Percentiles rank a stretch among this genome's conserved stretches.
Evolutionary conservation across 2,329 filamentous ascomycete genomes (phyloP).

Genomic region (Penicillium nordicum): DNA sequence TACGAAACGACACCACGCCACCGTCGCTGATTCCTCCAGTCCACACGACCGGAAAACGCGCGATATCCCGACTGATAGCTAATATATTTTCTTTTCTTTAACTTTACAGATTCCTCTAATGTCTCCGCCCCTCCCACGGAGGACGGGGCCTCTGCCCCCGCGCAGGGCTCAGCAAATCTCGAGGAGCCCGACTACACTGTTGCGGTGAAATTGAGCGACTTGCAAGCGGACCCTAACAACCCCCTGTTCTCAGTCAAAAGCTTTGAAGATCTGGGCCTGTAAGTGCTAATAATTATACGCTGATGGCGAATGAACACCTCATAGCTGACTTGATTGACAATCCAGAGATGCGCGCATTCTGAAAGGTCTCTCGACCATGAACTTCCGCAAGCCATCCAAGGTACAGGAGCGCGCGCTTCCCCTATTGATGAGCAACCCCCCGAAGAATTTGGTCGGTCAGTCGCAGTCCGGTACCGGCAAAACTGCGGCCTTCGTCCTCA

Average conservation of each 20-base stretch:
- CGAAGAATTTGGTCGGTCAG: slow-evolving; percentile 91
- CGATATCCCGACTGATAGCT: slow-evolving; percentile 20
- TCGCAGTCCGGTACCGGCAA: slow-evolving; percentile 99
- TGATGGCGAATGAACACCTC: neutral
- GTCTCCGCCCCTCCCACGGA: slow-evolving; percentile 15
- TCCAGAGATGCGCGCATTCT: slow-evolving; percentile 60
- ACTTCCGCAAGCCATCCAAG: slow-evolving; percentile 93
- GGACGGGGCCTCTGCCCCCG: slow-evolving; percentile 41
- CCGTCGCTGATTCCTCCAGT: slow-evolving; percentile 12
- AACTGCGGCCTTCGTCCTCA: slow-evolving; percentile 92
- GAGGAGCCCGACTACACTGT: slow-evolving; percentile 80
- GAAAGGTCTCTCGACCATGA: slow-evolving; percentile 73
- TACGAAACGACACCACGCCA: slow-evolving; percentile 23
- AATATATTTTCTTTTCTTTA: slow-evolving; percentile 11
- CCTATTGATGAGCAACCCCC: slow-evolving; percentile 80
- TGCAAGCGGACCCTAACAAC: slow-evolving; percentile 81
- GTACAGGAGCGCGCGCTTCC: slow-evolving; percentile 95
- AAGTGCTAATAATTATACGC: slow-evolving; percentile 37
- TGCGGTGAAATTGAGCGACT: slow-evolving; percentile 84
- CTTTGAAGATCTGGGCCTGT: slow-evolving; percentile 86
- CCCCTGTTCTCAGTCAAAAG: slow-evolving; percentile 80
- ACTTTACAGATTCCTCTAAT: slow-evolving; percentile 14
- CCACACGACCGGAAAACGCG: neutral
- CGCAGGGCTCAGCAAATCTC: slow-evolving; percentile 49
- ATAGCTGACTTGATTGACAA: slow-evolving; percentile 5